A percentile compares a stretch with the other conserved stretches of the same genome.
phyloP scores from a whole-genome alignment of 2,329 filamentous ascomycete species.

The Cadophora sp. region DNA sequence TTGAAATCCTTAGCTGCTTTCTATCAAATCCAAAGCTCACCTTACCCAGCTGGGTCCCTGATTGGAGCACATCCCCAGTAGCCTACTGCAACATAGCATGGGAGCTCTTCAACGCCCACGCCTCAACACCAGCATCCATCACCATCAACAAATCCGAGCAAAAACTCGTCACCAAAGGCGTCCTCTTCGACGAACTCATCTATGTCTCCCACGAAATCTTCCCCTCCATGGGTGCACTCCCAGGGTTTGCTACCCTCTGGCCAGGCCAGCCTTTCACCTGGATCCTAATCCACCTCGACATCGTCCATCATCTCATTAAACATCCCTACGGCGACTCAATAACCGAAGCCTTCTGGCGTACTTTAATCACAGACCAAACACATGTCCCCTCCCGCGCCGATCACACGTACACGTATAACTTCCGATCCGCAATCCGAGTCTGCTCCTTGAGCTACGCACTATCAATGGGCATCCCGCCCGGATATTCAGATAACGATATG shows the following conservation, averaged over 20 bases:
- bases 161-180: no score
- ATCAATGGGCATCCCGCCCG: no score
- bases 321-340: background rate
- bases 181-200: no score
- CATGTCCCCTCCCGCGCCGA: no score
- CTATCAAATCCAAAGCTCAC: background rate
- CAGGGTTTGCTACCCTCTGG: no score
- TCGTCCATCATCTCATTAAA: background rate
- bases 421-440: no score
- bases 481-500: no score
- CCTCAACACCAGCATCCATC: background rate
- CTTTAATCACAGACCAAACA: background rate
- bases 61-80: background rate
- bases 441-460: no score
- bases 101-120: background rate
- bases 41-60: background rate
- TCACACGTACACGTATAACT: no score
- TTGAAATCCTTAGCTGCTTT: background rate
- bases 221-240: no score
- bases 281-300: background rate
- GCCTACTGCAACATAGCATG: background rate
- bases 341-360: background rate
- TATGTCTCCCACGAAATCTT: no score
- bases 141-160: background rate
- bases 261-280: background rate